Evolutionary conservation across 768 basidiomycete genomes (phyloP).

Genomic region (Lactarius quietus): DNA sequence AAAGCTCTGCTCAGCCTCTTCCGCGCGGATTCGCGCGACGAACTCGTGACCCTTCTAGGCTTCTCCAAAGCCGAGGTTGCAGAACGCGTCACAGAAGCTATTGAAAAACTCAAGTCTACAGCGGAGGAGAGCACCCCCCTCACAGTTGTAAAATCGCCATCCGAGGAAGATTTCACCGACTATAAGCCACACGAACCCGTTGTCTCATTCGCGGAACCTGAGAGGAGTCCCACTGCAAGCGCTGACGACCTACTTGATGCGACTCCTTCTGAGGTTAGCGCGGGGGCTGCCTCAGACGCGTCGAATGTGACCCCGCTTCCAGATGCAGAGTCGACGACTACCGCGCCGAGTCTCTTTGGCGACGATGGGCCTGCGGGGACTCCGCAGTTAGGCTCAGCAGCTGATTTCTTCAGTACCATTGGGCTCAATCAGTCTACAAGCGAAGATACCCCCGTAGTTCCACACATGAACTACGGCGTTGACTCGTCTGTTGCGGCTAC

Average conservation of each 20-base stretch:
- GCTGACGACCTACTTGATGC: conserved; percentile 49
- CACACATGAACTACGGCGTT: conserved; percentile 72
- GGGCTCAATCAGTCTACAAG: conserved; percentile 47
- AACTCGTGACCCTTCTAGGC: conserved; percentile 85
- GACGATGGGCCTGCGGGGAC: conserved; percentile 65
- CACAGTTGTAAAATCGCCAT: conserved; percentile 23
- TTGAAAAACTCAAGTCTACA: conserved; percentile 62
- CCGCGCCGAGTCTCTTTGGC: conserved; percentile 83
- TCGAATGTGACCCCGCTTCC: conserved; percentile 52
- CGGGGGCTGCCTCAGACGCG: conserved; percentile 57
- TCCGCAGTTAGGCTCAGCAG: conserved; percentile 60
- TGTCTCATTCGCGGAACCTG: conserved; percentile 82
- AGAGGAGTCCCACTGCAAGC: conserved; percentile 43
- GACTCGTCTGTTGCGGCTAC: conserved; percentile 96
- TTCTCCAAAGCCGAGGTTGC: conserved; percentile 89
- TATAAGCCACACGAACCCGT: conserved; percentile 62
- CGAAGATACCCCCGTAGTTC: conserved; percentile 51
- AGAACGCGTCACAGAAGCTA: conserved; percentile 73
- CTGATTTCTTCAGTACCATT: conserved; percentile 89
- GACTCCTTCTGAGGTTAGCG: conserved; percentile 73
- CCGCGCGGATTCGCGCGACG: conserved; percentile 83
- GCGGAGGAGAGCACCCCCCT: conserved; percentile 33
- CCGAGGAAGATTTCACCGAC: conserved; percentile 38
- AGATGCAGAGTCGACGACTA: conserved; percentile 78
- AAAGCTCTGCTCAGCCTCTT: conserved; percentile 87